Base-by-base conservation (phyloP, 1,284 basidiomycete genomes). In the Fomitopsis betulina region DNA sequence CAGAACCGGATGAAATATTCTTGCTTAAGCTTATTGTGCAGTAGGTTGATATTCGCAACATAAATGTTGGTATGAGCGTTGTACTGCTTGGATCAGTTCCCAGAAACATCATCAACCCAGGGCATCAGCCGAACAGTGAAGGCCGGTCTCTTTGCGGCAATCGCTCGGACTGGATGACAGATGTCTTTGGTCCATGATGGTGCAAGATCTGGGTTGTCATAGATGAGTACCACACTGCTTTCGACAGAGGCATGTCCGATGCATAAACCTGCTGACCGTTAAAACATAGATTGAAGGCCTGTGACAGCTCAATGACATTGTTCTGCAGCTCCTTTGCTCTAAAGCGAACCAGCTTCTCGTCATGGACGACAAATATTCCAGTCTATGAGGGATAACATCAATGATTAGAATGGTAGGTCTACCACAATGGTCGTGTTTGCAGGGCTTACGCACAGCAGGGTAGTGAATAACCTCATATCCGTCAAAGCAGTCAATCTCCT, bases 71-170 rank as follows among this genome's bases (percentile, higher is more conserved):
- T 59, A 54, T 68, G 64, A 19, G 58, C 56, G 45, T 69, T 67
- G 30, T 60, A 67, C 37, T 62, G 61, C 54, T 69, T 69, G 38
- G 56, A 60, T 5, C 25, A 19, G 53, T 68, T 68, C 25, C 62
- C 68, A 8, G 65, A 67, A 2, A 69, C 68, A 59, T 72, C 67
- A 60, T 73, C 70, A 35, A 63, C 64, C 63, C 64, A 69, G 0
- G 37, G 10, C 37, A 54, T 32, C 12, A 55, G 12, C 6, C 43
- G 33, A 12, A 32, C 19, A 17, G 54, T 51, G 13, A 13, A 49
- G 7, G 39, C 17, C 5, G 39, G 39, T 8, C 39, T 8, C 15
- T 40, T 17, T 2, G 39, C 39, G 7, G 39, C 39, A n/a, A n/a
- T 40, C 7, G 39, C 39, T 8, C 39, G 39, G 17, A 40, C 39